Base-by-base conservation (phyloP, 2,329 filamentous ascomycete species). In the Apiospora kogelbergensis region DNA sequence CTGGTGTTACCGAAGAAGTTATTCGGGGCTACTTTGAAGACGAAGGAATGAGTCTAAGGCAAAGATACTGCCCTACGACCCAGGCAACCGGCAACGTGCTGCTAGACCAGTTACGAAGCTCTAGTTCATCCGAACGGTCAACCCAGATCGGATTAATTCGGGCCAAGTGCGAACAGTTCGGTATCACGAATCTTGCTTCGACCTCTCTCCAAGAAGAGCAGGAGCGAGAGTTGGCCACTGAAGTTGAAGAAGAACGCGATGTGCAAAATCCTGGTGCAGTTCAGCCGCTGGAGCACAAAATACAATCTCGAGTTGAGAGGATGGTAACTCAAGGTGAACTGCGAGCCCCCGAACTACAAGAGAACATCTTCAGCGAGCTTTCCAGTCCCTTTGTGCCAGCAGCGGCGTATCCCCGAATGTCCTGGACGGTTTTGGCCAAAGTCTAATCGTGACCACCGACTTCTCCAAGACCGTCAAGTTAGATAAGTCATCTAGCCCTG, bases 191-290 rank as follows among this genome's bases (percentile, higher is more conserved):
- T 2, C 73, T 73, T 6, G 71, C 76, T 0, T 73, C 80, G 0
- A 79, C 81, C 0, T 77, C 79, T 0, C 77, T 92, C 0, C 80
- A 87, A 2, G 89, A 93, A 73, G 91, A 93, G 68, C 89, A 93
- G 71, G 91, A 93, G 74, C 83, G 90, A 0, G 91, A 93, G 70
- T 79, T 93, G 0, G 82, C 88, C 0, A 88, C 88, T 0, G 90
- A 94, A 70, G 83, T 87, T 0, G 88, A 93, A 71, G 78, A 85
- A 30, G 88, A 93, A 72, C 80, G 83, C 0, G 79, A 91, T 63
- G 72, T 88, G 0, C 80, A 91, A 71, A 80, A 80, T 1, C 86
- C 88, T 0, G 73, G 75, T 0, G 68, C 76, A 0, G 80, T 81
- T 0, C 44, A 73, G 0, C 81, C 89, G 0, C 73, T 71, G 0